Percentiles rank a stretch among this genome's conserved stretches.
phyloP scores from a whole-genome alignment of 371 early-diverging fungal species.

The Zychaea mexicana region DNA sequence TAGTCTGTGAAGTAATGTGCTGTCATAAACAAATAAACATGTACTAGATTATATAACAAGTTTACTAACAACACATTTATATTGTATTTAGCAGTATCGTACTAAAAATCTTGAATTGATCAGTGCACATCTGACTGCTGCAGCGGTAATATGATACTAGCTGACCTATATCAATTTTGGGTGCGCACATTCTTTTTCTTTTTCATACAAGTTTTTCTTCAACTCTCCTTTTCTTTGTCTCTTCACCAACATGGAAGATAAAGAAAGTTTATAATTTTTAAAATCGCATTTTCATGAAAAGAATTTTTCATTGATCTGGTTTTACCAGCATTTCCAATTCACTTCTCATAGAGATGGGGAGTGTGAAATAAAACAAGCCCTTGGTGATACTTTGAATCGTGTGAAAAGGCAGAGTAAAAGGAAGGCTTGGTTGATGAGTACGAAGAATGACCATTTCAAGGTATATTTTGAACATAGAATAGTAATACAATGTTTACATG shows the following conservation, averaged over 20 bases:
- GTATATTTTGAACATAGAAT: not conserved
- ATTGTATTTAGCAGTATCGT: not conserved
- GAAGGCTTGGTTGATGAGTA: not conserved
- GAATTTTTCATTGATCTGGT: not conserved
- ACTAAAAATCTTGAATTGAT: not conserved
- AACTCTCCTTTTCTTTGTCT: not conserved
- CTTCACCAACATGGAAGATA: not conserved
- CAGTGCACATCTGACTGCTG: not conserved
- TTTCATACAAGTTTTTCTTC: too few relatives aligned
- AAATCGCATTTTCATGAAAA: not conserved
- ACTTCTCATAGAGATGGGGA: not conserved
- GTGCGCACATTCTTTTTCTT: not conserved
- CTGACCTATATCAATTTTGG: not conserved
- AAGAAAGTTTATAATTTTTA: too few relatives aligned
- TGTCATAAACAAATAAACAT: not conserved
- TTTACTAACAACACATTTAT: not conserved
- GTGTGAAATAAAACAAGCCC: not conserved
- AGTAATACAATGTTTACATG: not conserved
- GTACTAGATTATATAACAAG: not conserved
- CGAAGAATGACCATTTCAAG: not conserved
- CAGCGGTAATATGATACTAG: too few relatives aligned
- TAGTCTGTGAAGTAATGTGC: too few relatives aligned
- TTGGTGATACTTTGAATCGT: not conserved
- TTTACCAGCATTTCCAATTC: not conserved
- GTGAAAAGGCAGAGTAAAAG: not conserved